These are phyloP conservation scores for Aspergillus ruber DNA, from an alignment of 2,329 filamentous ascomycete species.

Conservation along the genomic window DNA sequence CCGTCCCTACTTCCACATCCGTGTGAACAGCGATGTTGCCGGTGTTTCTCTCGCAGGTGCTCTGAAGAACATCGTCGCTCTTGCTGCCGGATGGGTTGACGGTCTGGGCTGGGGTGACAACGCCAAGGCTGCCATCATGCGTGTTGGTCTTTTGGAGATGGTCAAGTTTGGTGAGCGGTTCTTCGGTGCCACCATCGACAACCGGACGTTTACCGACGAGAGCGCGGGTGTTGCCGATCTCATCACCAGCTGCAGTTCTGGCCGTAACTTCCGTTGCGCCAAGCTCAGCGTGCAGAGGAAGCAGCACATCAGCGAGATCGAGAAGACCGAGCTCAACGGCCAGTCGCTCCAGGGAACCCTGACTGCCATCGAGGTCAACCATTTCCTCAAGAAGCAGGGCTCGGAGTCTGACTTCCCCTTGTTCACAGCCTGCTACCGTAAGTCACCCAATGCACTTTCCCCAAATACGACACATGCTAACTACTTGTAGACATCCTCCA, in stretches of 20 bases:
- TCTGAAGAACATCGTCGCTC: constrained; percentile 91
- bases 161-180: constrained; percentile 92
- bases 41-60: constrained; percentile 92
- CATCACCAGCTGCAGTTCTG: constrained; percentile 87
- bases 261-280: constrained; percentile 89
- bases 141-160: constrained; percentile 91
- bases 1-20: constrained; percentile 94
- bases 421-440: constrained; percentile 76
- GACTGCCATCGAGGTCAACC: constrained; percentile 86
- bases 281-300: constrained; percentile 78
- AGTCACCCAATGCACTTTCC: constrained; percentile 16
- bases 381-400: constrained; percentile 72
- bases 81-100: constrained; percentile 91
- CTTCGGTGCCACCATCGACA: constrained; percentile 74
- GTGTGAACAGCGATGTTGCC: constrained; percentile 89
- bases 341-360: constrained; percentile 94
- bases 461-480: constrained; percentile 8
- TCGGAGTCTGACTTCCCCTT: constrained; percentile 80
- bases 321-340: constrained; percentile 83
- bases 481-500: constrained; percentile 59
- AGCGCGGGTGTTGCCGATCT: constrained; percentile 91
- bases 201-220: constrained; percentile 91
- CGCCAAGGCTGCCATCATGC: constrained; percentile 97
- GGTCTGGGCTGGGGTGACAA: constrained; percentile 97
- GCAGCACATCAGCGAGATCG: constrained; percentile 76